Conservation (phyloP, 805 yeast species). For the Lachancea fermentati region DNA sequence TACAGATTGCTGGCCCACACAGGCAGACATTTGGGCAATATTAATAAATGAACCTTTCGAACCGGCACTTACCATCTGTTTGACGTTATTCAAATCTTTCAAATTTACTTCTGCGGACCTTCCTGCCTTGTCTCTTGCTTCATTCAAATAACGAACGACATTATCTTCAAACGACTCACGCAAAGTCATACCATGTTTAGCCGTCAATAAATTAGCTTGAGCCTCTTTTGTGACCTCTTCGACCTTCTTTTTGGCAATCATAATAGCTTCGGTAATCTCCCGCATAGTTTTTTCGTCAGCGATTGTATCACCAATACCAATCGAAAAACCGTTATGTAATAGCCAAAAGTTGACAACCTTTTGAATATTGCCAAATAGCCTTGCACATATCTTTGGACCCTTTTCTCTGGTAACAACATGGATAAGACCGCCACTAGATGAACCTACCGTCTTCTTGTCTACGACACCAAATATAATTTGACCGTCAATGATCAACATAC, state of each 20-base stretch:
- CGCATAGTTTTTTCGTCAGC: constrained; percentile 97
- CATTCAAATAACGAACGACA: constrained; percentile 89
- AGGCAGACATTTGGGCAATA: constrained; percentile 98
- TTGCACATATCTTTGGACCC: constrained; percentile 87
- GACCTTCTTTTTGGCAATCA: constrained; percentile 88
- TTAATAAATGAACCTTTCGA: constrained; percentile 98
- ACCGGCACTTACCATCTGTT: constrained; percentile 99
- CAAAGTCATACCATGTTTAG: constrained; percentile 99
- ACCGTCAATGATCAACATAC: constrained; percentile 94
- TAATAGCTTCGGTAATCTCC: constrained; percentile 86
- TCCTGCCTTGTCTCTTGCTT: constrained; percentile 99
- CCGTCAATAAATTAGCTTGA: constrained; percentile 78
- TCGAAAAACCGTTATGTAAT: constrained; percentile 93
- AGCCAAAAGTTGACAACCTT: constrained; percentile 96
- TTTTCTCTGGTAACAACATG: constrained; percentile 98
- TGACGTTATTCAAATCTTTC: constrained; percentile 91
- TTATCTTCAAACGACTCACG: constrained; percentile 98
- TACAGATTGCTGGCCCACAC: constrained; percentile 99
- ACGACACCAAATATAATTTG: constrained; percentile 97
- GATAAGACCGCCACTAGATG: constrained; percentile 95
- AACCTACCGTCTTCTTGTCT: constrained; percentile 96
- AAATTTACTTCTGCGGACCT: constrained; percentile 95
- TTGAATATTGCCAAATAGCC: constrained; percentile 85
- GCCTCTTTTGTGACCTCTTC: constrained; percentile 92
- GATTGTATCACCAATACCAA: constrained; percentile 99